phyloP scores from a whole-genome alignment of 1,284 basidiomycete genomes.

The Cutaneotrichosporon curvatum region DNA sequence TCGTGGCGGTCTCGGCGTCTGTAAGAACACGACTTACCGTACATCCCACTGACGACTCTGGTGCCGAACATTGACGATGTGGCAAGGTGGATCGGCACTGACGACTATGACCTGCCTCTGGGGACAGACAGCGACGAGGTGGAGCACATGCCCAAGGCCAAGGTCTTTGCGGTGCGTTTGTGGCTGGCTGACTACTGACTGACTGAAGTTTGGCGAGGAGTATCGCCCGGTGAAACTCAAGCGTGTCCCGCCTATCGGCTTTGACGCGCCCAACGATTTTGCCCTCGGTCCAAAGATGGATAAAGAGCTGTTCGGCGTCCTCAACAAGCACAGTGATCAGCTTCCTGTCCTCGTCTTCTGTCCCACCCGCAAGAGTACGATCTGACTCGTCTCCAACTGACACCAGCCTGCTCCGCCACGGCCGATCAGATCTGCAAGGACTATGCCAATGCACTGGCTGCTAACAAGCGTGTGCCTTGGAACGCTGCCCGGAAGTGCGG shows the following conservation, averaged over 20 bases:
- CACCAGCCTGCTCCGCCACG: conserved; percentile 47
- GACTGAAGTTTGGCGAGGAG: conserved; percentile 92
- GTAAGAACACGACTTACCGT: conserved; percentile 48
- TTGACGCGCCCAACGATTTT: conserved; percentile 65
- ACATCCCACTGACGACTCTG: conserved; percentile 11
- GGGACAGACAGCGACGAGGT: neutral
- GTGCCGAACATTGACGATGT: conserved; percentile 83
- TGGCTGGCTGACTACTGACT: too few species aligned
- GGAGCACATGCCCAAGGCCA: conserved; percentile 51
- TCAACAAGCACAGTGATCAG: conserved; percentile 62
- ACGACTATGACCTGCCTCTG: neutral
- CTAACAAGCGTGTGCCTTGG: conserved; percentile 59
- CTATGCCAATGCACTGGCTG: conserved; percentile 55
- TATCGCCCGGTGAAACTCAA: conserved; percentile 77
- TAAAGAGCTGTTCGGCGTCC: conserved; percentile 60
- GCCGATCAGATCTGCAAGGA: conserved; percentile 69
- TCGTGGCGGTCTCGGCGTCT: conserved; percentile 86
- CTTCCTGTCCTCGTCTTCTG: conserved; percentile 82
- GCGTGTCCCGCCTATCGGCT: conserved; percentile 58
- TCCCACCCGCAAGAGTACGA: conserved; percentile 70
- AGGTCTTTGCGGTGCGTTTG: conserved; percentile 60
- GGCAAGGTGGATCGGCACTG: conserved; percentile 67
- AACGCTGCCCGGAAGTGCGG: conserved; percentile 51
- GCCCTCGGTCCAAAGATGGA: conserved; percentile 67
- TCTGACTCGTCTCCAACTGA: neutral